These are phyloP conservation scores for Sporisorium graminicola DNA, from an alignment of 1,284 basidiomycete species.

Conservation along the genomic window DNA sequence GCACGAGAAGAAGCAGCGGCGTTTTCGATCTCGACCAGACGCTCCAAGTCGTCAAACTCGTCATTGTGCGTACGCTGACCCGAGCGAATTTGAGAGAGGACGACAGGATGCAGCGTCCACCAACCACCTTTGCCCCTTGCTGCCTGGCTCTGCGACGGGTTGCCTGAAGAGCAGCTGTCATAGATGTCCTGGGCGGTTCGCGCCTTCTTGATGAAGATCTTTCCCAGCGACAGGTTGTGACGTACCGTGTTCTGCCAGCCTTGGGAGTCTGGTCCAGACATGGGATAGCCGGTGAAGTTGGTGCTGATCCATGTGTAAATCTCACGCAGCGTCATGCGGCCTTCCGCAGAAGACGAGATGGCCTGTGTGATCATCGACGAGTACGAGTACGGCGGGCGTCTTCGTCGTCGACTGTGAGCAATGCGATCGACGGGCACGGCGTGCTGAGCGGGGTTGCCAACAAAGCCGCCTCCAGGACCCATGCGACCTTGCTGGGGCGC, in stretches of 20 bases:
- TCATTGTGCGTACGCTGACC: conserved; percentile 43
- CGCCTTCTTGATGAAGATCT: conserved; percentile 61
- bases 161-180: conserved; percentile 57
- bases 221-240: conserved; percentile 63
- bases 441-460: conserved; percentile 20
- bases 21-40: conserved; percentile 44
- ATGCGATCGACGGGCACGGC: conserved; percentile 48
- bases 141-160: conserved; percentile 54
- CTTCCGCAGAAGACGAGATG: conserved; percentile 58
- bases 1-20: conserved; percentile 16
- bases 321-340: conserved; percentile 62
- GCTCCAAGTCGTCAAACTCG: conserved; percentile 51
- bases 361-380: conserved; percentile 65
- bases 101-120: conserved; percentile 56
- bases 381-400: conserved; percentile 61
- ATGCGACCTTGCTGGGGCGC: conserved; percentile 21
- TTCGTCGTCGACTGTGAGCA: conserved; percentile 52
- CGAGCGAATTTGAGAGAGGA: conserved; percentile 46
- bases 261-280: conserved; percentile 56
- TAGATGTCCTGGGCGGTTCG: conserved; percentile 57
- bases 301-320: conserved; percentile 65
- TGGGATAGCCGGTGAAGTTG: conserved; percentile 57
- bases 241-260: conserved; percentile 66
- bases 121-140: conserved; percentile 60
- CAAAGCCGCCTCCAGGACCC: conserved; percentile 12